Conservation (phyloP, 2,329 filamentous ascomycete genomes). For the Fusarium ramigenum region DNA sequence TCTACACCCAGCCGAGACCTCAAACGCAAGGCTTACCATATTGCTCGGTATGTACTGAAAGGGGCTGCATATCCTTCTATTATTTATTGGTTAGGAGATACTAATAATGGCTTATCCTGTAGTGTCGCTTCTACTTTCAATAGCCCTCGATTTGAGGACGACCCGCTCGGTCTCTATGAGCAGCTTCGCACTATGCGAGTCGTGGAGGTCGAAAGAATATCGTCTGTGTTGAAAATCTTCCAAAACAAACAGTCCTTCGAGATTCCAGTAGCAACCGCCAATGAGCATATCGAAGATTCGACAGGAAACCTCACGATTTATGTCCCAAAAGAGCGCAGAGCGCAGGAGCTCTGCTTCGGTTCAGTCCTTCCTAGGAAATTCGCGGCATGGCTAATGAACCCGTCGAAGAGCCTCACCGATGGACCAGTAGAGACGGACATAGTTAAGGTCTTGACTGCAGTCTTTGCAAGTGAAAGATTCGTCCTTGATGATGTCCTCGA, state of each 20-base stretch:
- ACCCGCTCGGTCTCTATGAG: not conserved
- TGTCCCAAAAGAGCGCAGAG: not conserved
- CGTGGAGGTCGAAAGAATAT: not conserved
- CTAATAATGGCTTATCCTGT: not conserved
- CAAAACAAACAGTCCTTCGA: not conserved
- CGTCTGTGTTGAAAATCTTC: not conserved
- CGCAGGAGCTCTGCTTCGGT: not conserved
- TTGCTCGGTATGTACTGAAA: slow-evolving; percentile 10
- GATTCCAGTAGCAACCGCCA: not conserved
- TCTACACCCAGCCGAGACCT: slow-evolving; percentile 9
- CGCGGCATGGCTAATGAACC: not conserved
- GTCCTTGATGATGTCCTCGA: not conserved
- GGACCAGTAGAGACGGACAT: not conserved
- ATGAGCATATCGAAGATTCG: not conserved
- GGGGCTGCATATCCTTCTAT: not conserved
- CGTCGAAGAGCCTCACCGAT: accelerated
- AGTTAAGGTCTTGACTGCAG: not conserved
- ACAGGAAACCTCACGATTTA: not conserved
- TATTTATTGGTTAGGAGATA: not conserved
- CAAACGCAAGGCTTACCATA: slow-evolving; percentile 20
- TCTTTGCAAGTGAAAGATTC: not conserved
- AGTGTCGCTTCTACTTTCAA: not conserved
- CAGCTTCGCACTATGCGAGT: not conserved
- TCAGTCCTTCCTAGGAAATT: not conserved
- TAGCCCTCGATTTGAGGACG: not conserved